Evolutionary conservation across 2,329 filamentous ascomycete species (phyloP).

Genomic region (Beauveria asiatica): DNA sequence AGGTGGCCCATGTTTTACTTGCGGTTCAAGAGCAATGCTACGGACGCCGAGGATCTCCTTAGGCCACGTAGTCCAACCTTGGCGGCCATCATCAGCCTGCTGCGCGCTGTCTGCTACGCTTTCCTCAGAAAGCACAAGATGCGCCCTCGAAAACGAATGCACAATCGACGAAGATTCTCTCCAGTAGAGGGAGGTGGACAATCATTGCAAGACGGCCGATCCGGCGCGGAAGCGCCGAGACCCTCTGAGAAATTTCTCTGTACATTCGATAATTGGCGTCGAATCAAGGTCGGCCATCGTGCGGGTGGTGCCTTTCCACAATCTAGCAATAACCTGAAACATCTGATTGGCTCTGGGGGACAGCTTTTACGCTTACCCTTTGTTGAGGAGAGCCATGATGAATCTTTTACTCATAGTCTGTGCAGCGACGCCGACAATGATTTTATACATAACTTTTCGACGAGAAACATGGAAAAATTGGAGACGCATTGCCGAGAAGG

Average conservation of each 20-base stretch:
- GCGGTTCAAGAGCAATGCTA: slow-evolving; percentile 42
- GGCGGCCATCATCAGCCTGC: slow-evolving; percentile 45
- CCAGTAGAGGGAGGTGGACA: neutral
- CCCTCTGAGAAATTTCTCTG: slow-evolving; percentile 11
- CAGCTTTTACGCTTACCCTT: slow-evolving; percentile 38
- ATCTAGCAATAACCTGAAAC: neutral
- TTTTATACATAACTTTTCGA: neutral
- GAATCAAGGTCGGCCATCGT: slow-evolving; percentile 23
- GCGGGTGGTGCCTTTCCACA: neutral
- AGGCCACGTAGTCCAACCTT: slow-evolving; percentile 26
- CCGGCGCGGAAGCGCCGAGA: neutral
- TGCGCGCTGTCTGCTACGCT: slow-evolving; percentile 60
- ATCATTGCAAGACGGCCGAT: neutral
- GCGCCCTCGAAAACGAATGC: slow-evolving; percentile 36
- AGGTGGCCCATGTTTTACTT: slow-evolving; percentile 86
- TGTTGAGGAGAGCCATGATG: slow-evolving; percentile 19
- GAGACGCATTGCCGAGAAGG: slow-evolving; percentile 7
- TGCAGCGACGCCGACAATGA: neutral
- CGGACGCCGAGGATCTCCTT: slow-evolving; percentile 25
- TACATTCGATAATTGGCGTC: slow-evolving; percentile 30
- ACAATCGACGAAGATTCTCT: slow-evolving; percentile 3
- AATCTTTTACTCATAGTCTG: neutral
- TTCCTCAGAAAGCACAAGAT: slow-evolving; percentile 71
- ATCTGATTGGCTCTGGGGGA: slow-evolving; percentile 32
- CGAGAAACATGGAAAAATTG: neutral